These are phyloP conservation scores for Aegilops tauschii DNA, from an alignment of 176 grass and related monocot species.

Conservation along the genomic window DNA sequence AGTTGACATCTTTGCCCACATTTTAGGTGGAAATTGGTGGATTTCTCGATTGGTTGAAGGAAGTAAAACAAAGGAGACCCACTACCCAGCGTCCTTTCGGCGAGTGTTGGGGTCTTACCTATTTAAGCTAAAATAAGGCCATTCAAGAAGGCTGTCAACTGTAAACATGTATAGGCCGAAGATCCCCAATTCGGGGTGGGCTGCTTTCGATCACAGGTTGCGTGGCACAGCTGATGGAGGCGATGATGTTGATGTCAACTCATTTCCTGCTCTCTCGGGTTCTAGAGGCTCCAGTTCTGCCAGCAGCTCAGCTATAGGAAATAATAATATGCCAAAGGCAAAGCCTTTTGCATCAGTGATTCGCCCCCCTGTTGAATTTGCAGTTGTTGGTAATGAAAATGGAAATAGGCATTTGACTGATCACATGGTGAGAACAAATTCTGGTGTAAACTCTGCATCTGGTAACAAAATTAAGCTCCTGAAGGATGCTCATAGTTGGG, in stretches of 20 bases:
- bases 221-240: conserved; percentile 30
- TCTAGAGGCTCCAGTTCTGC: conserved; percentile 17
- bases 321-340: conserved; percentile 20
- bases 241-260: conserved; percentile 24
- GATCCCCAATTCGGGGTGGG: conserved; percentile 66
- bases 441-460: conserved; percentile 16
- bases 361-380: conserved; percentile 31
- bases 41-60: conserved; percentile 4
- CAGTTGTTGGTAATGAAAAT: not conserved
- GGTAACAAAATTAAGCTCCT: conserved; percentile 50
- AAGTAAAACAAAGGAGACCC: conserved; percentile 15
- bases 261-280: conserved; percentile 60
- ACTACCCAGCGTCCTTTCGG: not conserved
- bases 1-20: not conserved
- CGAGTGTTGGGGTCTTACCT: not conserved
- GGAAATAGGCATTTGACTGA: not conserved
- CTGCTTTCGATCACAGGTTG: conserved; percentile 71
- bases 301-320: conserved; percentile 26
- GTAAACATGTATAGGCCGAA: conserved; percentile 53
- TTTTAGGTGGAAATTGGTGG: conserved; percentile 11
- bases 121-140: conserved; percentile 8
- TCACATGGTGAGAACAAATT: not conserved
- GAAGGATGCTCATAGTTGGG: conserved; percentile 67
- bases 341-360: conserved; percentile 70
- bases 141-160: conserved; percentile 8